Evolutionary conservation across 73 alveolate genomes (phyloP).

Genomic region (Uronychia binucleata): DNA sequence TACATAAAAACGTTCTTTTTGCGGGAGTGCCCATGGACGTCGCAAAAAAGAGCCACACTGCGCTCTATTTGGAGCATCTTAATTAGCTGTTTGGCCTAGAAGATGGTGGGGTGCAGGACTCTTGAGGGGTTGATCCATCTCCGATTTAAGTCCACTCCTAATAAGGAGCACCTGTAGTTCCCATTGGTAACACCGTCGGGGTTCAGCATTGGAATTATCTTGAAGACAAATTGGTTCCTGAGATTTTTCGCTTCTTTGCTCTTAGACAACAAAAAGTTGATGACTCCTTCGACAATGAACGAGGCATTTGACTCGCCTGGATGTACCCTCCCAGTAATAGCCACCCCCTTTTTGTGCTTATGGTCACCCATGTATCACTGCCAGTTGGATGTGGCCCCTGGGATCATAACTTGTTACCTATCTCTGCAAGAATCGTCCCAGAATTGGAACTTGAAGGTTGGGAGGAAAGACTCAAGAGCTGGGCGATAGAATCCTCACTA

Average conservation of each 20-base stretch:
- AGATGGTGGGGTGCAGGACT: constrained; percentile 83
- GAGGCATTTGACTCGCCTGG: constrained; percentile 97
- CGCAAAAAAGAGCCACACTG: constrained; percentile 66
- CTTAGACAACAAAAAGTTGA: constrained; percentile 80
- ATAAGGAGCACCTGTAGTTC: constrained; percentile 86
- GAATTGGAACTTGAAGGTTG: neutral
- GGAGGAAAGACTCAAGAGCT: neutral
- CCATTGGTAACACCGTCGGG: constrained; percentile 98
- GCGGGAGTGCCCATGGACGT: constrained; percentile 86
- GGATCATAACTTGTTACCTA: too few relatives aligned
- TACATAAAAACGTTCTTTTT: constrained; percentile 50
- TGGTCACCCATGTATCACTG: constrained; percentile 58
- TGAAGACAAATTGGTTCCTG: constrained; percentile 65
- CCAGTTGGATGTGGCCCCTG: constrained; percentile 22
- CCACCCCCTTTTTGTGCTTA: constrained; percentile 82
- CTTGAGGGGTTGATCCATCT: constrained; percentile 85
- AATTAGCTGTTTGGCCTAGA: constrained; percentile 70
- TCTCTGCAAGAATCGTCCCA: constrained; percentile 20
- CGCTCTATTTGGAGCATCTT: constrained; percentile 66
- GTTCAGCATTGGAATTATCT: constrained; percentile 95
- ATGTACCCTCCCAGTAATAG: constrained; percentile 91
- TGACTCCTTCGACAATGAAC: constrained; percentile 89
- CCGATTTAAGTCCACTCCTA: constrained; percentile 94
- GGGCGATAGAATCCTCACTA: neutral
- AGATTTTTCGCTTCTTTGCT: constrained; percentile 81